Base-by-base conservation (phyloP, 139 green algal species). In the Ostreobium quekettii region DNA sequence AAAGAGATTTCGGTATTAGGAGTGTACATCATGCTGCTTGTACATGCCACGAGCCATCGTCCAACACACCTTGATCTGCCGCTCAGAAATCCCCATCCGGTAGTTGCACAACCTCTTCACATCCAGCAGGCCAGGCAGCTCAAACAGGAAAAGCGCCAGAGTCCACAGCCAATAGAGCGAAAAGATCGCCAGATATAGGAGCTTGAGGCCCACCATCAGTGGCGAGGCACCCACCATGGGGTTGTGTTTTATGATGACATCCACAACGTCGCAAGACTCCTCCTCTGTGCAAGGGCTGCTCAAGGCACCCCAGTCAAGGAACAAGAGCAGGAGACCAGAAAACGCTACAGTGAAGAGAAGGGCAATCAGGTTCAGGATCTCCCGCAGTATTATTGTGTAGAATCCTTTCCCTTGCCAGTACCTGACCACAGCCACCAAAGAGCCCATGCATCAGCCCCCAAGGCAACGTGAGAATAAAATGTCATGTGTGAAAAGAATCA, bases 331-430 rank as follows among this genome's bases (percentile, higher is more conserved):
- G 64, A 96, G 87, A 42, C 60, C 82, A 1, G 78, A 88, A 71
- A 97, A 91, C 42, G 71, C 73, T 36, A 94, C 85, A 0, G 90
- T 97, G 82, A 98, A 98, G 11, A 63, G 84, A n/a, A 98, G 82
- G 0, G 87, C 90, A 28, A 82, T 33, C 47, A 97, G 71, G 73
- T 97, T 96, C 32, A 95, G 74, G 3, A 91, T 48, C 3, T 86
- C 82, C 0, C 80, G 69, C 24, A 83, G 36, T 26, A 90, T 22
- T n/a, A 92, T 87, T 11, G 80, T 74, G 7, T 36, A 58, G 26
- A 92, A 84, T 3, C 89, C 90, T 74, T 89, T 90, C 36, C 86
- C 82, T 32, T 87, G 76, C 81, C 86, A 93, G 74, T 92, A 95
- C 58, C 85, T 93, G 75, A 62, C 32, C 22, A n/a, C 8, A 53